Percentiles rank a stretch among this genome's conserved stretches.
Conservation (phyloP, 2,329 filamentous ascomycete species). For the Zymoseptoria brevis region DNA sequence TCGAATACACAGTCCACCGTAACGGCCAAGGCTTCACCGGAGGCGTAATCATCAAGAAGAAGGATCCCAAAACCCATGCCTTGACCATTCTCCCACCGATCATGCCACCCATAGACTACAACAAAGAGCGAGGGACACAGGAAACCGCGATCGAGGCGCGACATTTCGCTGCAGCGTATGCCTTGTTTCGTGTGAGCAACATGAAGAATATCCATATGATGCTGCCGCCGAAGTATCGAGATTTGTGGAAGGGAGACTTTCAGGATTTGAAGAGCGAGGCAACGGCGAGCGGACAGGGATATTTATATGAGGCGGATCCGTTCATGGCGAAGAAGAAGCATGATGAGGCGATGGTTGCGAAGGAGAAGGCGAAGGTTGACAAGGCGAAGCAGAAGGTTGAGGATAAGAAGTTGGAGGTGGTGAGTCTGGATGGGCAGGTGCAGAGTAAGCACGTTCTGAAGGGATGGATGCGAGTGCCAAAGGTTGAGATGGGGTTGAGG, state of each 20-base stretch:
- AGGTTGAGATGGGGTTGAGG: slow-evolving; percentile 84
- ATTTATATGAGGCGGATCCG: slow-evolving; percentile 94
- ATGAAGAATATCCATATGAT: slow-evolving; percentile 96
- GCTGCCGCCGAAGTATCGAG: slow-evolving; percentile 80
- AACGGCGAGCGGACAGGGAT: slow-evolving; percentile 64
- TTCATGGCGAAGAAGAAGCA: slow-evolving; percentile 74
- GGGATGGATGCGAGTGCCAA: slow-evolving; percentile 76
- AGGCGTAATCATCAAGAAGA: slow-evolving; percentile 65
- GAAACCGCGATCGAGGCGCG: slow-evolving; percentile 80
- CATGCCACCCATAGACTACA: slow-evolving; percentile 67
- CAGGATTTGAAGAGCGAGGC: slow-evolving; percentile 73
- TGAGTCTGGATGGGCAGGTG: slow-evolving; percentile 30
- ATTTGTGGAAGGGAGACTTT: slow-evolving; percentile 85
- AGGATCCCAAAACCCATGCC: slow-evolving; percentile 76
- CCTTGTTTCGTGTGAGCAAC: slow-evolving; percentile 81
- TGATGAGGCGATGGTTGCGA: slow-evolving; percentile 65
- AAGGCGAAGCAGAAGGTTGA: slow-evolving; percentile 47
- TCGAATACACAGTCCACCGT: slow-evolving; percentile 68
- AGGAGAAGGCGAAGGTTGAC: slow-evolving; percentile 73
- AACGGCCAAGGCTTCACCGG: slow-evolving; percentile 46
- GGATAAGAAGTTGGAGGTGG: slow-evolving; percentile 52
- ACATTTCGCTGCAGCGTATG: slow-evolving; percentile 88
- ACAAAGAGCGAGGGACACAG: slow-evolving; percentile 61
- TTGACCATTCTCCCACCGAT: slow-evolving; percentile 68
- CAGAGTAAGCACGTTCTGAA: slow-evolving; percentile 39